phyloP scores from a whole-genome alignment of 352 stramenopile species.

The Phytophthora foliorum region DNA sequence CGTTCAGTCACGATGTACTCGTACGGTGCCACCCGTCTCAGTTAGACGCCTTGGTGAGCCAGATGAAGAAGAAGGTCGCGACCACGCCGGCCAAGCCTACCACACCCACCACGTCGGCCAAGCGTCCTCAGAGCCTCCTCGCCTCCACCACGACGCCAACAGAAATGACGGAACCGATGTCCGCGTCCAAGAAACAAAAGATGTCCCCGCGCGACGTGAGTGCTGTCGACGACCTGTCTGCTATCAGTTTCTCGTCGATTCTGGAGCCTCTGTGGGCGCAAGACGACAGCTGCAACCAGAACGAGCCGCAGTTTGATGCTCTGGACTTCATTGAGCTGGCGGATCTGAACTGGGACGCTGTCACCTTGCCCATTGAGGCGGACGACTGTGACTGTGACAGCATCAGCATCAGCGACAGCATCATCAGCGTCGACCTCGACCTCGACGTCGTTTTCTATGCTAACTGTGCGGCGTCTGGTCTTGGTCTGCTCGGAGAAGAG shows the following conservation, averaged over 20 bases:
- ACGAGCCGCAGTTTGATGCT: conserved; percentile 17
- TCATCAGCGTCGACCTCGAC: background rate
- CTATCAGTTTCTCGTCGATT: background rate
- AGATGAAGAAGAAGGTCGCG: conserved; percentile 20
- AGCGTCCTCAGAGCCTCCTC: conserved; percentile 16
- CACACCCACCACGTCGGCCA: conserved; percentile 1
- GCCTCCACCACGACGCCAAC: background rate
- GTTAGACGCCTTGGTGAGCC: conserved; percentile 12
- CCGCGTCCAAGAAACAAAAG: conserved; percentile 22
- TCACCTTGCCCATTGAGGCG: background rate
- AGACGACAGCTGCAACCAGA: background rate
- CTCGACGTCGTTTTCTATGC: too few species aligned
- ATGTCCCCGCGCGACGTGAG: conserved; percentile 27
- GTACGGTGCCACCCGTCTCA: conserved; percentile 48
- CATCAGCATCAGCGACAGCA: background rate
- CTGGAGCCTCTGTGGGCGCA: conserved; percentile 11
- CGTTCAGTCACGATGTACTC: conserved; percentile 72
- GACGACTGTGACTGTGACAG: background rate
- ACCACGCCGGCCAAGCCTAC: background rate
- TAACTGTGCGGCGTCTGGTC: background rate
- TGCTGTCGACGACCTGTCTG: conserved; percentile 3
- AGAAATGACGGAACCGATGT: background rate
- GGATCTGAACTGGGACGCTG: conserved; percentile 27
- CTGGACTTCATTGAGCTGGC: conserved; percentile 26
- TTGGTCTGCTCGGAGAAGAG: conserved; percentile 7